Evolutionary conservation across 163 green algal genomes (phyloP).

Genomic region (Chlorella variabilis): DNA sequence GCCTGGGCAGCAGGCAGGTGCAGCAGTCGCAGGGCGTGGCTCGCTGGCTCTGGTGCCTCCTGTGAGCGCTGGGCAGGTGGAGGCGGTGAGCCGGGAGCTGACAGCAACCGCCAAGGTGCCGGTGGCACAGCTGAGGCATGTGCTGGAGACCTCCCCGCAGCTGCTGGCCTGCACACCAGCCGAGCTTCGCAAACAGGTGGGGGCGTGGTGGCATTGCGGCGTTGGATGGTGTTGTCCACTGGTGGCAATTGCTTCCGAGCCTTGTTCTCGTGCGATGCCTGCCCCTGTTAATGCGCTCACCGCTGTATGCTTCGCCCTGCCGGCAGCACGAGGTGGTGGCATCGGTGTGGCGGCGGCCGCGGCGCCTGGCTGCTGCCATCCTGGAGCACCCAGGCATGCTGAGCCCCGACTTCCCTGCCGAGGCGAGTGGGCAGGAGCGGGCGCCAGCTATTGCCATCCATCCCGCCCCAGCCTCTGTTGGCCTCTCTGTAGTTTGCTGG

Average conservation of each 20-base stretch:
- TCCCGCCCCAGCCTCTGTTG: neutral
- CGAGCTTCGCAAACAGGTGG: slow-evolving; percentile 24
- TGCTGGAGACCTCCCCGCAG: slow-evolving; percentile 3
- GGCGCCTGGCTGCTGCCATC: neutral
- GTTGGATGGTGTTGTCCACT: neutral
- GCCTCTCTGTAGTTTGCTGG: neutral
- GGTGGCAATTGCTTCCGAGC: too few relatives aligned
- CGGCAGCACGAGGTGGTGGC: slow-evolving; percentile 21
- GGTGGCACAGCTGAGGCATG: neutral
- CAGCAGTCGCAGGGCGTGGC: neutral
- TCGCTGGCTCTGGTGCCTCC: neutral
- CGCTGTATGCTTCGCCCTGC: too few relatives aligned
- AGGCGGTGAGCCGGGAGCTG: neutral
- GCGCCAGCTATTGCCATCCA: too few relatives aligned
- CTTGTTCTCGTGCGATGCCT: too few relatives aligned
- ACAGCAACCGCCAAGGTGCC: neutral
- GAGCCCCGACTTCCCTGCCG: neutral
- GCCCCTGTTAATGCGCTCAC: too few relatives aligned
- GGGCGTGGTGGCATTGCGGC: too few relatives aligned
- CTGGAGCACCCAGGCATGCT: slow-evolving; percentile 10
- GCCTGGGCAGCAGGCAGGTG: neutral
- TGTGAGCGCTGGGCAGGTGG: neutral
- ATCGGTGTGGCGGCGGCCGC: slow-evolving; percentile 16
- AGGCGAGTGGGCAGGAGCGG: neutral
- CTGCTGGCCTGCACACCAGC: slow-evolving; percentile 24